Evolutionary conservation across 2,329 filamentous ascomycete genomes (phyloP), one percentile per base, ranked within the genome.

Genomic region (Penicillium palitans): DNA sequence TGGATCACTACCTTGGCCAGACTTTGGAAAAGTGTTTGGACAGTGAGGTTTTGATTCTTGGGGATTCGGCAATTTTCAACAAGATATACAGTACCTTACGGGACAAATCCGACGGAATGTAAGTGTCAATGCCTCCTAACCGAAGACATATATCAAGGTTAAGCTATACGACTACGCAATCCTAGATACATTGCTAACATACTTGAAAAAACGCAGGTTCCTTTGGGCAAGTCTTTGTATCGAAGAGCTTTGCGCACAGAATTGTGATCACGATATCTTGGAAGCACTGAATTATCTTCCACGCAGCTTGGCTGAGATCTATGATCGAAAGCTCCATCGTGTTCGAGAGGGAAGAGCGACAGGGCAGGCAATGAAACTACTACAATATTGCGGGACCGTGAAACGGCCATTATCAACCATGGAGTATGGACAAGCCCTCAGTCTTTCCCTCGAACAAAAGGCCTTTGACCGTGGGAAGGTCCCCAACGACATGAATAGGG

Each of bases 161-260:
- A 19, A n/a, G 10, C 25, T 8, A 8, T 19, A 7, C 19, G 3
- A 29, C n/a, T 21, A 46, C 6, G 8, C 9, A 31, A 8, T 31
- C 17, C 2, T 8, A 13, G 19, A 13, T 46, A 3, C 9, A 8
- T 8, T n/a, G 27, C 25, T 46, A 5, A 42, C 19, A 13, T 6
- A 33, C 2, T 6, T 0, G 17, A 19, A 19, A 52, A 52, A 44
- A 50, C 8, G 21, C 19, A 46, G 65, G 65, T 65, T 67, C 37
- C 63, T 67, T 12, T 67, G 62, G 63, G 50, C 52, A 6, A 25
- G 49, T 45, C 58, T 67, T 42, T 56, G 57, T 25, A 61, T 67
- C 5, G 57, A 64, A 45, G 61, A 62, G 17, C 48, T 67, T 17
- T 67, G 65, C 25, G 19, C 49, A n/a, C 57, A 60, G 52, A 31